These are phyloP conservation scores for Setaria italica DNA, from an alignment of 202 grass and related monocot genomes.

Conservation along the genomic window DNA sequence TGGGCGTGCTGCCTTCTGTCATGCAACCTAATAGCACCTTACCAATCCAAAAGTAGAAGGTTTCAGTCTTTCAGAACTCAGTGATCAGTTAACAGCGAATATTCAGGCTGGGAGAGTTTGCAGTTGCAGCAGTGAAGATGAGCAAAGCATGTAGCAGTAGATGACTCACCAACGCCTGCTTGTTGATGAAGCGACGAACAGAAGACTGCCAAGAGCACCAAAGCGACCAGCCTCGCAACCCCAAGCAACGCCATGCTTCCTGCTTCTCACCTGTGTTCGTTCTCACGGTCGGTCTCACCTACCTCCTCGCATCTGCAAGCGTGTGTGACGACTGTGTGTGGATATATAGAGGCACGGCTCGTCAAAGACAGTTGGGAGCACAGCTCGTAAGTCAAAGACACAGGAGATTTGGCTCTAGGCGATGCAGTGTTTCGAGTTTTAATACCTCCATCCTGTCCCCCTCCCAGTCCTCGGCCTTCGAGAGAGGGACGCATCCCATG, in stretches of 20 bases:
- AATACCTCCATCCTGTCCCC: conserved; percentile 61
- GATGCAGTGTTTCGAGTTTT: conserved; percentile 50
- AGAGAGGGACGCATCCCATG: conserved; percentile 54
- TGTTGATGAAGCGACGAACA: conserved; percentile 57
- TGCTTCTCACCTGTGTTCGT: conserved; percentile 13
- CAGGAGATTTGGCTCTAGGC: conserved; percentile 47
- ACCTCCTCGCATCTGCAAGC: conserved; percentile 12
- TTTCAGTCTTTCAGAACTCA: conserved; percentile 11
- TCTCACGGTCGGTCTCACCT: conserved; percentile 17
- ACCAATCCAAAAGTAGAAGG: not conserved
- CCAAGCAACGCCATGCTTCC: conserved; percentile 52
- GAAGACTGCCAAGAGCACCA: conserved; percentile 53
- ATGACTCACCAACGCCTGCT: conserved; percentile 58
- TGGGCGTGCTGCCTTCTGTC: conserved; percentile 48
- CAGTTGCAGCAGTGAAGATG: not conserved
- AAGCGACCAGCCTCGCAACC: conserved; percentile 49
- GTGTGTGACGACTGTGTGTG: not conserved
- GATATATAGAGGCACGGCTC: conserved; percentile 38
- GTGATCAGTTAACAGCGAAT: not conserved
- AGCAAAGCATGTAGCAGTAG: not conserved
- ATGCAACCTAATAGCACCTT: conserved; percentile 57
- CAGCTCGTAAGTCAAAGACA: conserved; percentile 75
- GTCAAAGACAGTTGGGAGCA: conserved; percentile 56
- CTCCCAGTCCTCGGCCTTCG: conserved; percentile 54
- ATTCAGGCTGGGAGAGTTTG: not conserved